Conservation (phyloP, 495 filamentous ascomycete genomes). For the Amphirosellinia nigrospora region DNA sequence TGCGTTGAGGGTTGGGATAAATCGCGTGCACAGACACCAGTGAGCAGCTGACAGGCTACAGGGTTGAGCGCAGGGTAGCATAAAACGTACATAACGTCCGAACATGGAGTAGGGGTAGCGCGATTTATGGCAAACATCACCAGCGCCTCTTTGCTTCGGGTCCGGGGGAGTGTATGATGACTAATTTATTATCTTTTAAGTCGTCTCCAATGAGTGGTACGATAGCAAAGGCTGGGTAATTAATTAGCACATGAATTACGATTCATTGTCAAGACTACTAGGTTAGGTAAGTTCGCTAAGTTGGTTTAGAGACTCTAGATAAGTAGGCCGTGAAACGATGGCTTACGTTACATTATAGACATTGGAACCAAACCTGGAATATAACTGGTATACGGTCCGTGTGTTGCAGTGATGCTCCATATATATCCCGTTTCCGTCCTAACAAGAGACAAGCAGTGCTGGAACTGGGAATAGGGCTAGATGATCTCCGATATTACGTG, state of each 20-base stretch:
- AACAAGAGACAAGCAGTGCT: background rate
- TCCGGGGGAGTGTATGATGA: background rate
- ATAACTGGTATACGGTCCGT: slow-evolving; percentile 5
- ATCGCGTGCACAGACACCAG: slow-evolving; percentile 19
- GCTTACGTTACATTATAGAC: background rate
- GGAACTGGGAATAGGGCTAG: slow-evolving; percentile 10
- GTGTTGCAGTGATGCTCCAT: slow-evolving; percentile 14
- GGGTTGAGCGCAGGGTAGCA: background rate
- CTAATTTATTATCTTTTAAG: background rate
- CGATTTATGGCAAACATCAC: slow-evolving; percentile 6
- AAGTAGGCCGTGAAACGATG: background rate
- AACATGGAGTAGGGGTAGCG: slow-evolving; percentile 12
- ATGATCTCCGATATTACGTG: background rate
- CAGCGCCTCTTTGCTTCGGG: background rate
- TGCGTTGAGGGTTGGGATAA: background rate
- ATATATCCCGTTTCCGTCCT: background rate
- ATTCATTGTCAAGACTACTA: background rate
- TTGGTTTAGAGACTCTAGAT: background rate
- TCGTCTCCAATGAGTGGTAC: background rate
- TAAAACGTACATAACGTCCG: slow-evolving; percentile 8
- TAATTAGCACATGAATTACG: background rate
- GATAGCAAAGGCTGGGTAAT: background rate
- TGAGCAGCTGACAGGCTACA: slow-evolving; percentile 9
- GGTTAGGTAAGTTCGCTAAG: background rate
- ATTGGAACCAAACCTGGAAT: background rate